Base-by-base conservation (phyloP, 352 stramenopile genomes). In the Phytophthora palmivora region DNA sequence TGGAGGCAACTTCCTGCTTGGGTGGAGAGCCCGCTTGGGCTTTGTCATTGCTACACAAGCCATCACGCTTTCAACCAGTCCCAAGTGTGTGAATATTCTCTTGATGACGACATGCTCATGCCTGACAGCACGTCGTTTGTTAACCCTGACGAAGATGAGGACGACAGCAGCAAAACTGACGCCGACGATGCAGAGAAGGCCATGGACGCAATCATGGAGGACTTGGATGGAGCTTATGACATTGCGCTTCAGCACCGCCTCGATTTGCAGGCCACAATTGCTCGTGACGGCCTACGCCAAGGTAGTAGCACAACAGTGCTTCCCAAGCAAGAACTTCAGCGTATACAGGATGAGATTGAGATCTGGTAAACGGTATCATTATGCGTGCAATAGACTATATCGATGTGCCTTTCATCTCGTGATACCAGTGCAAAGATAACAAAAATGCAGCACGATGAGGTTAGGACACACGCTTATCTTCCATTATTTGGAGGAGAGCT, bases 281-380 rank as follows among this genome's bases (percentile, higher is more conserved):
- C 72, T 45, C 70, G 84, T 33, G 64, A 93, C 16, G 72, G 84
- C 15, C 61, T 84, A 18, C 74, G 70, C 19, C 67, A 79, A 45
- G 78, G 68, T 16, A 58, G 69, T 36, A 79, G 71, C 37, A 64
- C 57, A 6, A 74, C 76, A 22, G 70, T 91, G 6, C 50, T 93
- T 18, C 82, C 82, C 5, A 79, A 80, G 50, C 72, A 89, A 53
- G 84, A 93, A 63, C 78, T 93, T 19, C 64, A 87, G 48, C 84
- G 84, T 38, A 91, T 93, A 53, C 82, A 90, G 38, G 78, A 74
- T 21, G 58, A 91, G 66, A 91, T 93, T 57, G 84, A 93, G 64
- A 89, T 93, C 56, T 93, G 84, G 84, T 92, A 67, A 58, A 10
- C 47, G 28, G 39, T 48, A 51, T 30, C 34, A 34, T 8, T 9